phyloP scores from a whole-genome alignment of 2,329 filamentous ascomycete species.

The Claviceps sp. region DNA sequence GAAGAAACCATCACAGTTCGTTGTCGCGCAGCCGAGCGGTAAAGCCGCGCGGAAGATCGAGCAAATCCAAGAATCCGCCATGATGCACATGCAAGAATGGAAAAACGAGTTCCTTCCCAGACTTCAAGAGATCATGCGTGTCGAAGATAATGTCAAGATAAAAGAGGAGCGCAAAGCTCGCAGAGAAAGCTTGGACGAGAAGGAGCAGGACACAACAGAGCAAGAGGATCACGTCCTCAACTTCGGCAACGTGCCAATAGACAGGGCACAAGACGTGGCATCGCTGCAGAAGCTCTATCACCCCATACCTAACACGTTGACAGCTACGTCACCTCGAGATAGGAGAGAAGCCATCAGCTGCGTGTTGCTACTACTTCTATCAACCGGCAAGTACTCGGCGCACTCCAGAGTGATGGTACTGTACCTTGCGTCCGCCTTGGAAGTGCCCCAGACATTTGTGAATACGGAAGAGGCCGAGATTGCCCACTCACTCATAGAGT shows the following conservation, averaged over 20 bases:
- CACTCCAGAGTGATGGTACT: slow-evolving; percentile 58
- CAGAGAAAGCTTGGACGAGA: slow-evolving; percentile 27
- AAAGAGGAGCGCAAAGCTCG: slow-evolving; percentile 32
- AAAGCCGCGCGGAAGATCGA: slow-evolving; percentile 15
- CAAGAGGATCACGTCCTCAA: slow-evolving; percentile 27
- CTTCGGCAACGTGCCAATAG: slow-evolving; percentile 22
- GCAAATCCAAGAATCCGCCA: slow-evolving; percentile 35
- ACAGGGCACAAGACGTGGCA: slow-evolving; percentile 26
- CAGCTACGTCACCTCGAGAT: slow-evolving; percentile 43
- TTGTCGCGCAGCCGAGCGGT: slow-evolving; percentile 2
- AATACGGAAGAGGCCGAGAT: slow-evolving; percentile 62
- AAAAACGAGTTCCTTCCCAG: slow-evolving; percentile 53
- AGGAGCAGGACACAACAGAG: slow-evolving; percentile 20
- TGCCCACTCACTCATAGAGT: slow-evolving; percentile 59
- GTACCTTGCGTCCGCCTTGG: slow-evolving; percentile 53
- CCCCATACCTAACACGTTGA: slow-evolving; percentile 39
- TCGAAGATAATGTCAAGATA: slow-evolving; percentile 34
- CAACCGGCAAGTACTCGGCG: slow-evolving; percentile 60
- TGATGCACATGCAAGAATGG: slow-evolving; percentile 69
- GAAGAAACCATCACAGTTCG: slow-evolving; percentile 3
- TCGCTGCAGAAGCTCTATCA: slow-evolving; percentile 38
- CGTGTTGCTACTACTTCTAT: slow-evolving; percentile 55
- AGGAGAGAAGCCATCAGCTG: slow-evolving; percentile 54
- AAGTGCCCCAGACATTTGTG: slow-evolving; percentile 47
- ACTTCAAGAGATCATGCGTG: slow-evolving; percentile 52